A percentile compares a stretch with the other conserved stretches of the same genome.
Conservation (phyloP, 257 asterid genomes). For the Solanum stenotomum region DNA sequence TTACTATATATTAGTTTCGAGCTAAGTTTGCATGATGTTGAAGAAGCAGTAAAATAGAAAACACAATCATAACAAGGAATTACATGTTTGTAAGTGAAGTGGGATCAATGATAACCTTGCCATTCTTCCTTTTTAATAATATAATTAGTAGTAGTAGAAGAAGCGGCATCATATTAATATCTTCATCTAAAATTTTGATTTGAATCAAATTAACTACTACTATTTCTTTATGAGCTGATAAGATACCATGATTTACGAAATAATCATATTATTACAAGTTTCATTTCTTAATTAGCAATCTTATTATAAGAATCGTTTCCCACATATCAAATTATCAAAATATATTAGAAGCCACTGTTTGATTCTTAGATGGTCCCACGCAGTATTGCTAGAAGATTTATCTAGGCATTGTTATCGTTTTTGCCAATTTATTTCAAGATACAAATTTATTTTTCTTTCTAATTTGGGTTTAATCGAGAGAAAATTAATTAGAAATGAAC, state of each 20-base stretch:
- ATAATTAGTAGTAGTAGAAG: neutral
- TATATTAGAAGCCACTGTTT: neutral
- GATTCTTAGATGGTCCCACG: neutral
- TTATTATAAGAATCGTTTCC: neutral
- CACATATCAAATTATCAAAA: neutral
- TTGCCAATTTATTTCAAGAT: neutral
- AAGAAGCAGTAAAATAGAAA: constrained; percentile 13
- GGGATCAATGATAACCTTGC: constrained; percentile 29
- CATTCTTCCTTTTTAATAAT: constrained; percentile 1
- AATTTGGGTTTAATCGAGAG: neutral
- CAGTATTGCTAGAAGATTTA: neutral
- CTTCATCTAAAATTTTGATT: neutral
- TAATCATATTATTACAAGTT: neutral
- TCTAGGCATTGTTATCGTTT: neutral
- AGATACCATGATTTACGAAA: neutral
- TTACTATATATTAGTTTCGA: neutral
- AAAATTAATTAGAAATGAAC: neutral
- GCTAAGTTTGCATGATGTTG: neutral
- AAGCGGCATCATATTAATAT: neutral
- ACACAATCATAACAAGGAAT: constrained; percentile 23
- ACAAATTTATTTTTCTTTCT: neutral
- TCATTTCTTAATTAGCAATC: neutral
- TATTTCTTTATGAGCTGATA: neutral
- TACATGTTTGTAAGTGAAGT: constrained; percentile 33
- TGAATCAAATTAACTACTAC: neutral